Evolutionary conservation across 2,329 filamentous ascomycete species (phyloP).

Genomic region (Diaporthe sp.): DNA sequence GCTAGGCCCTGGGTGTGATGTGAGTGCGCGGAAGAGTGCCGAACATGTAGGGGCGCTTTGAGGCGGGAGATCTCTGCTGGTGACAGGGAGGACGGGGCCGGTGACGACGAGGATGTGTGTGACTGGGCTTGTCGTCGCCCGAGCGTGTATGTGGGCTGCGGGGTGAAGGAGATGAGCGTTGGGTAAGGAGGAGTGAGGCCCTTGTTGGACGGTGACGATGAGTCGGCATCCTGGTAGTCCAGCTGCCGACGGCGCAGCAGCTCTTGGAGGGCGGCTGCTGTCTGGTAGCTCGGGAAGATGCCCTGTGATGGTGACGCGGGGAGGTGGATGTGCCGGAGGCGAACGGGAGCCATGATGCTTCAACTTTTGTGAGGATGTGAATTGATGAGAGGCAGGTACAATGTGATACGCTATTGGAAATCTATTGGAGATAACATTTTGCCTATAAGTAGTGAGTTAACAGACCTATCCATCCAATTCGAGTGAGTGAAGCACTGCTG

Average conservation of each 20-base stretch:
- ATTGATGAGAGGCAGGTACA: background rate
- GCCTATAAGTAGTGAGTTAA: background rate
- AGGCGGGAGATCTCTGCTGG: constrained; percentile 59
- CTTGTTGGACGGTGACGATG: constrained; percentile 26
- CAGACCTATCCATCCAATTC: background rate
- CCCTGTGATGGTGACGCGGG: constrained; percentile 44
- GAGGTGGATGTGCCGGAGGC: constrained; percentile 55
- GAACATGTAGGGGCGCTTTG: constrained; percentile 53
- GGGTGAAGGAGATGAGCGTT: constrained; percentile 84
- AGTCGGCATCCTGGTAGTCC: constrained; percentile 62
- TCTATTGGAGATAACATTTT: background rate
- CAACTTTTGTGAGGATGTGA: background rate
- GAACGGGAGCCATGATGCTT: constrained; percentile 30
- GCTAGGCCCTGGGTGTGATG: background rate
- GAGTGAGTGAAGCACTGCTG: background rate
- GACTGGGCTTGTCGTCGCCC: constrained; percentile 78
- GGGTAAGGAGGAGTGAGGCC: constrained; percentile 66
- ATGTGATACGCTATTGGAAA: background rate
- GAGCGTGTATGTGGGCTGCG: constrained; percentile 87
- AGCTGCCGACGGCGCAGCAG: constrained; percentile 64
- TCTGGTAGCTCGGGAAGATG: constrained; percentile 51
- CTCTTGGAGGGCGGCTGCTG: constrained; percentile 54
- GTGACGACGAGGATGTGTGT: constrained; percentile 43
- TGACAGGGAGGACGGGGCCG: constrained; percentile 55
- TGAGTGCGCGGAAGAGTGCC: constrained; percentile 38